Evolutionary conservation across 78 protist genomes (phyloP).

Genomic region (Dictyostelium purpureum): DNA sequence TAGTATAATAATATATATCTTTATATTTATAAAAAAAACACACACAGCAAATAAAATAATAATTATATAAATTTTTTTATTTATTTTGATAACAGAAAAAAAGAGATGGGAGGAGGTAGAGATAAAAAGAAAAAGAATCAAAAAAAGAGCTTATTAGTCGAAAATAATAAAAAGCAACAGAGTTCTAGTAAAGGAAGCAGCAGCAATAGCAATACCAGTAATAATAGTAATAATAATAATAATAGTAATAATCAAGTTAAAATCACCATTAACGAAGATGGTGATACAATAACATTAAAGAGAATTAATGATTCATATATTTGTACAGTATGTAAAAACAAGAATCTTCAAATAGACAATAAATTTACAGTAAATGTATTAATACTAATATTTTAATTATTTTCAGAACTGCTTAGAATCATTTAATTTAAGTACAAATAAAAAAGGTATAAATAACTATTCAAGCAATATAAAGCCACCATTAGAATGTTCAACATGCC

Average conservation of each 20-base stretch:
- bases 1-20: too few species aligned
- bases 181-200: neutral
- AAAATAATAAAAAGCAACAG: too few species aligned
- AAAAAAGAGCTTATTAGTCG: neutral
- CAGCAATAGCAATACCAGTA: neutral
- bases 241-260: neutral
- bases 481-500: constrained; percentile 1
- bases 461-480: neutral
- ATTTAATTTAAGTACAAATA: neutral
- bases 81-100: too few species aligned
- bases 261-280: constrained; percentile 26
- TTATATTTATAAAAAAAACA: too few species aligned
- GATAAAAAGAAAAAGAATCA: constrained; percentile 12
- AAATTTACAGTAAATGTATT: neutral
- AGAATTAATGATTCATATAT: constrained; percentile 15
- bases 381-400: neutral
- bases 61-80: too few species aligned
- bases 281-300: constrained; percentile 35
- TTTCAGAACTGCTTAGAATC: neutral
- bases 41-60: too few species aligned
- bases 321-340: constrained; percentile 29
- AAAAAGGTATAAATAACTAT: neutral
- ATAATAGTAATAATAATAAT: neutral
- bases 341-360: neutral
- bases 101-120: neutral